phyloP scores from a whole-genome alignment of 495 filamentous ascomycete species.

The Annulohypoxylon moriforme region DNA sequence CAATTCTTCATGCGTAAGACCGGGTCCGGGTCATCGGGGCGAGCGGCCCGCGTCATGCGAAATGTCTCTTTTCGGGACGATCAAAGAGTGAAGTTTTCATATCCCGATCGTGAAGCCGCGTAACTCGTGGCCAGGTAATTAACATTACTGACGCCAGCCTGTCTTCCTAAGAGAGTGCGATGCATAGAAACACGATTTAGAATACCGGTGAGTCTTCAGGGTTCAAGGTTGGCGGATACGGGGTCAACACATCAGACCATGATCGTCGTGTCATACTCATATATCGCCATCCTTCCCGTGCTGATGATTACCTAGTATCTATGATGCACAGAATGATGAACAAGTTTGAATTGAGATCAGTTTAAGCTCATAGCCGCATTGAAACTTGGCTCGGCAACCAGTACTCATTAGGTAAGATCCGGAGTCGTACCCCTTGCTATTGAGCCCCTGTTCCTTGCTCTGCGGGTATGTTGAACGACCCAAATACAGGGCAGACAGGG shows the following conservation, averaged over 20 bases:
- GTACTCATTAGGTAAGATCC: slow-evolving; percentile 18
- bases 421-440: slow-evolving; percentile 9
- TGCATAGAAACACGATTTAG: not conserved
- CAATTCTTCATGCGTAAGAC: not conserved
- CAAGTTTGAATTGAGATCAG: slow-evolving; percentile 29
- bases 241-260: not conserved
- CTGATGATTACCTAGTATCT: too few species aligned
- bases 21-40: not conserved
- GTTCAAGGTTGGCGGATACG: not conserved
- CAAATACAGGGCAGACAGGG: not conserved
- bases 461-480: not conserved
- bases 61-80: not conserved
- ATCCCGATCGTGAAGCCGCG: not conserved
- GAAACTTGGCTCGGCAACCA: slow-evolving; percentile 18
- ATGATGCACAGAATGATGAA: too few species aligned
- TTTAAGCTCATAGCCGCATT: slow-evolving; percentile 43
- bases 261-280: not conserved
- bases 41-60: not conserved
- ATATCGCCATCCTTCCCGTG: not conserved
- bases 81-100: not conserved
- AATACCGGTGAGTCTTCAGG: not conserved
- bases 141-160: not conserved
- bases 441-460: slow-evolving; percentile 3
- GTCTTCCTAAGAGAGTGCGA: not conserved
- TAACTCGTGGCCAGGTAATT: not conserved